Conservation (phyloP, 2,329 filamentous ascomycete genomes). For the Drechslerella coelobrocha region DNA sequence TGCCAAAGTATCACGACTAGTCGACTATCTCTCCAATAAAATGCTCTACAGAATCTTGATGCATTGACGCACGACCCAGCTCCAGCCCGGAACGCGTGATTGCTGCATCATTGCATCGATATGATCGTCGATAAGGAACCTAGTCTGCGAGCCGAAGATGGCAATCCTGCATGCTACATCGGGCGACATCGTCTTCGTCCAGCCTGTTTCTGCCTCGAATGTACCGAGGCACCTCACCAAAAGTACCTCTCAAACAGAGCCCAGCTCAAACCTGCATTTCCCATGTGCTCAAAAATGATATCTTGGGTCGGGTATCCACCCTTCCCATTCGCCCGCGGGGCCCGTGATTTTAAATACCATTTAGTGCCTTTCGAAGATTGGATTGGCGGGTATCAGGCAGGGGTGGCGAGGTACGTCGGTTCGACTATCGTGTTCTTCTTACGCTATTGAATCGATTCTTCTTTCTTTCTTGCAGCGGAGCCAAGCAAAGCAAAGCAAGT, state of each 20-base stretch:
- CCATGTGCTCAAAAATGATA: constrained; percentile 33
- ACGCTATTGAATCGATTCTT: neutral
- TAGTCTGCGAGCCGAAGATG: constrained; percentile 12
- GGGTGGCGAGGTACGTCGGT: neutral
- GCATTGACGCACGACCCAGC: constrained; percentile 7
- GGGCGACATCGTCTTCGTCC: constrained; percentile 12
- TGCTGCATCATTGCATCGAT: constrained; percentile 7
- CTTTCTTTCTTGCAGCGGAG: too few relatives aligned
- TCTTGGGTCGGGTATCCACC: too few relatives aligned
- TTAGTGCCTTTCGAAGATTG: neutral
- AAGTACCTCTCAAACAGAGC: constrained; percentile 9
- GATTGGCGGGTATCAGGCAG: neutral
- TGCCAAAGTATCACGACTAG: too few relatives aligned
- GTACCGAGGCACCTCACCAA: constrained; percentile 44
- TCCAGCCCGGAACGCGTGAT: neutral
- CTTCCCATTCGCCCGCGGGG: neutral
- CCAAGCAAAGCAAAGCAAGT: too few relatives aligned
- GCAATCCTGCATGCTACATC: constrained; percentile 41
- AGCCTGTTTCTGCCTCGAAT: neutral
- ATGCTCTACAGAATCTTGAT: too few relatives aligned
- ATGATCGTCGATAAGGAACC: constrained; percentile 18
- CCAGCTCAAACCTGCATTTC: constrained; percentile 7
- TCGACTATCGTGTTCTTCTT: neutral
- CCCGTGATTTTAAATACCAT: neutral
- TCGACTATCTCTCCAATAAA: too few relatives aligned